Conservation (phyloP, 768 basidiomycete genomes). For the Suillus ampliporus region DNA sequence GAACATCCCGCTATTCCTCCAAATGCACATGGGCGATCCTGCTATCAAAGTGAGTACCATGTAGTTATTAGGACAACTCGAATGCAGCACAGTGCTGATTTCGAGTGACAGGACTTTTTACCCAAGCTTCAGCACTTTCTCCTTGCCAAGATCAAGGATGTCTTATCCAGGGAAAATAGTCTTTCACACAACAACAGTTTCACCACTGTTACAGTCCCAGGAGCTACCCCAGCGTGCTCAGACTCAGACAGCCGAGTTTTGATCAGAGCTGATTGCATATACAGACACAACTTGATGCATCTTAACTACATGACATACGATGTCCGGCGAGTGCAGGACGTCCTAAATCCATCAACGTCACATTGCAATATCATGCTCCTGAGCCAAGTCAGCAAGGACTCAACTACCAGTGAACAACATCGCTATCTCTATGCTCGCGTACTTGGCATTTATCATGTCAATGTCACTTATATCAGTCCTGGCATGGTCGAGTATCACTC, state of each 20-base stretch:
- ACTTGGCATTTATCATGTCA: constrained; percentile 26
- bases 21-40: constrained; percentile 28
- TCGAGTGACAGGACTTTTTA: constrained; percentile 16
- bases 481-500: background rate
- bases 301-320: constrained; percentile 10
- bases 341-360: constrained; percentile 6
- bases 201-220: background rate
- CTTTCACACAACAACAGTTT: constrained; percentile 23
- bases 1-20: constrained; percentile 9
- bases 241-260: background rate
- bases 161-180: constrained; percentile 19
- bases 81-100: background rate
- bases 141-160: constrained; percentile 11
- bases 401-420: background rate
- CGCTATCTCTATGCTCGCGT: constrained; percentile 11
- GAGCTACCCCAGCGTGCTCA: background rate
- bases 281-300: constrained; percentile 1
- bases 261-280: background rate
- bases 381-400: constrained; percentile 26
- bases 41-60: constrained; percentile 21
- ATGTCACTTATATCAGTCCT: constrained; percentile 13
- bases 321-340: background rate
- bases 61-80: background rate
- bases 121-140: constrained; percentile 11
- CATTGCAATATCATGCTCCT: constrained; percentile 4